A percentile compares a stretch with the other conserved stretches of the same genome.
Evolutionary conservation across 2,329 filamentous ascomycete genomes (phyloP).

Genomic region (Curvularia hawaiiensis): DNA sequence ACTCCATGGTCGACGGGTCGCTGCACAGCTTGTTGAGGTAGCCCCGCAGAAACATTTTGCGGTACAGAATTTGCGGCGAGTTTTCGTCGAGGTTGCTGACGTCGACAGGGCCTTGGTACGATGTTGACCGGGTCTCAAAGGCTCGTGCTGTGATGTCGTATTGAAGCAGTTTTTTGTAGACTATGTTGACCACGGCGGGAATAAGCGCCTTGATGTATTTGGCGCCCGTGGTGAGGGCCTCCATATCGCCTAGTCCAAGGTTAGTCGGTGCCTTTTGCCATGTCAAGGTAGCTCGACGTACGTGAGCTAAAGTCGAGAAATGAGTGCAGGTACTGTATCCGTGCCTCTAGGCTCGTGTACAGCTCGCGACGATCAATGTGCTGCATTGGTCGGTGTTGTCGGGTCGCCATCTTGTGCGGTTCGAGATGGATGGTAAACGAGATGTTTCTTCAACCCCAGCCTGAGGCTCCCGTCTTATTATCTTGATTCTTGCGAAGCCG

Average conservation of each 20-base stretch:
- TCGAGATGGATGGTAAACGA: not conserved
- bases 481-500: not conserved
- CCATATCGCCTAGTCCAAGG: conserved; percentile 62
- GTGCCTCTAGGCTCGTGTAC: conserved; percentile 71
- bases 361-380: conserved; percentile 73
- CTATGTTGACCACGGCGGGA: conserved; percentile 81
- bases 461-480: not conserved
- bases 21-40: conserved; percentile 77
- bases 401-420: conserved; percentile 25
- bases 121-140: conserved; percentile 66
- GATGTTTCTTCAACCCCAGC: not conserved
- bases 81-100: conserved; percentile 64
- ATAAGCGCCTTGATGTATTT: conserved; percentile 85
- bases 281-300: conserved; percentile 49
- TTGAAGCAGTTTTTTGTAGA: conserved; percentile 79
- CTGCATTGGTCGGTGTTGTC: conserved; percentile 48
- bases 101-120: conserved; percentile 71
- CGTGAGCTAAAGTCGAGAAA: conserved; percentile 77
- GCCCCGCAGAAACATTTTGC: conserved; percentile 78
- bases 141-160: conserved; percentile 83
- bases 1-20: conserved; percentile 75
- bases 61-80: conserved; percentile 74
- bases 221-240: conserved; percentile 69
- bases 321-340: conserved; percentile 74
- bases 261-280: not conserved